Evolutionary conservation across 1,284 basidiomycete genomes (phyloP).

Genomic region (Malassezia psittaci): DNA sequence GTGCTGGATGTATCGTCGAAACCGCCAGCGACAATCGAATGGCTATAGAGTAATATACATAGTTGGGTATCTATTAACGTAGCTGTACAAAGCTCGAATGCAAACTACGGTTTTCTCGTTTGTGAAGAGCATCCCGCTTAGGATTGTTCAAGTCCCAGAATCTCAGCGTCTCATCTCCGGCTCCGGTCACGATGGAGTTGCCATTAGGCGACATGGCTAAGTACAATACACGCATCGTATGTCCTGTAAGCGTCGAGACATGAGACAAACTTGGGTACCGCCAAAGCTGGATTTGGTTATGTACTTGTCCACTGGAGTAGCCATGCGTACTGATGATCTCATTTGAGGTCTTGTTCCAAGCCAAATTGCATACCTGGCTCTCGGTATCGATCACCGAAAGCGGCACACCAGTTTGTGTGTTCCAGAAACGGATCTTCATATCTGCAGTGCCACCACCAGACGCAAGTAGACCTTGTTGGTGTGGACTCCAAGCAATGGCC

Average conservation of each 20-base stretch:
- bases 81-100: conserved; percentile 42
- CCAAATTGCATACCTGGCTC: conserved; percentile 76
- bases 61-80: conserved; percentile 19
- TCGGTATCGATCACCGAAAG: conserved; percentile 50
- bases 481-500: conserved; percentile 94
- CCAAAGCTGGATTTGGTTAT: conserved; percentile 98
- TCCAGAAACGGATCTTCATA: conserved; percentile 97
- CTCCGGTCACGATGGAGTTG: conserved; percentile 93
- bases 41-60: conserved; percentile 26
- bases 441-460: conserved; percentile 94
- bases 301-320: conserved; percentile 80
- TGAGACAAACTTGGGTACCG: conserved; percentile 65
- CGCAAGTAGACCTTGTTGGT: conserved; percentile 78
- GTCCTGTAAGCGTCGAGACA: conserved; percentile 84
- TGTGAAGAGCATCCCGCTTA: conserved; percentile 21
- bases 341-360: conserved; percentile 85
- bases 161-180: conserved; percentile 85
- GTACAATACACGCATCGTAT: conserved; percentile 77
- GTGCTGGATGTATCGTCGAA: conserved; percentile 80
- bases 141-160: conserved; percentile 62
- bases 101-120: conserved; percentile 24
- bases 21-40: conserved; percentile 66
- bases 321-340: conserved; percentile 96
- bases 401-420: conserved; percentile 73
- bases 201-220: conserved; percentile 94